Evolutionary conservation across 2,329 filamentous ascomycete genomes (phyloP).

Genomic region (Metarhizium robertsii): DNA sequence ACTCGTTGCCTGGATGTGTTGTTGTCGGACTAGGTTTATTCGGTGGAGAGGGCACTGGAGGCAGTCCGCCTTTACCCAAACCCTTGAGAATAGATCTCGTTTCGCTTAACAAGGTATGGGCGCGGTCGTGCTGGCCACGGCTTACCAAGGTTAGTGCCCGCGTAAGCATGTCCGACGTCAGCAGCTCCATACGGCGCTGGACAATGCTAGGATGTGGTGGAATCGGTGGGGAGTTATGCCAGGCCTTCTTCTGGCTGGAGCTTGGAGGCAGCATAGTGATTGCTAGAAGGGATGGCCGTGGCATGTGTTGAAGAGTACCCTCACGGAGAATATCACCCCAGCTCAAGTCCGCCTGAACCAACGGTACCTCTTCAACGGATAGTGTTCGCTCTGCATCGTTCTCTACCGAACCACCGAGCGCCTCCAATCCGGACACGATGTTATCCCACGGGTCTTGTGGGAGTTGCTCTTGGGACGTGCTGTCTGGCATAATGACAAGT

Average conservation of each 20-base stretch:
- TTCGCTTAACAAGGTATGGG: constrained; percentile 84
- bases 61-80: constrained; percentile 86
- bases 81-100: constrained; percentile 93
- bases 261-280: constrained; percentile 85
- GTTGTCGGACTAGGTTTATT: constrained; percentile 37
- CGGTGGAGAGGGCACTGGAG: constrained; percentile 65
- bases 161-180: constrained; percentile 97
- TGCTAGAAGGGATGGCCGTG: constrained; percentile 80
- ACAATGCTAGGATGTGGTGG: constrained; percentile 93
- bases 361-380: constrained; percentile 87
- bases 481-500: constrained; percentile 84
- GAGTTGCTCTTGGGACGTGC: constrained; percentile 67
- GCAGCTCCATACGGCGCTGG: constrained; percentile 91
- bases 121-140: constrained; percentile 85
- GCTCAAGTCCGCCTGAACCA: constrained; percentile 88
- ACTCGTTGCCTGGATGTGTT: constrained; percentile 35
- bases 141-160: constrained; percentile 84
- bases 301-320: constrained; percentile 74
- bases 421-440: constrained; percentile 90
- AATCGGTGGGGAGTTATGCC: constrained; percentile 65
- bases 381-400: constrained; percentile 73
- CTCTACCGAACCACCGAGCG: constrained; percentile 78
- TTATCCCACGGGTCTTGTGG: constrained; percentile 96
- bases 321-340: constrained; percentile 93
- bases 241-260: constrained; percentile 55